These are phyloP conservation scores for Rhodotorula sp. DNA, from an alignment of 1,284 basidiomycete genomes.

Conservation along the genomic window DNA sequence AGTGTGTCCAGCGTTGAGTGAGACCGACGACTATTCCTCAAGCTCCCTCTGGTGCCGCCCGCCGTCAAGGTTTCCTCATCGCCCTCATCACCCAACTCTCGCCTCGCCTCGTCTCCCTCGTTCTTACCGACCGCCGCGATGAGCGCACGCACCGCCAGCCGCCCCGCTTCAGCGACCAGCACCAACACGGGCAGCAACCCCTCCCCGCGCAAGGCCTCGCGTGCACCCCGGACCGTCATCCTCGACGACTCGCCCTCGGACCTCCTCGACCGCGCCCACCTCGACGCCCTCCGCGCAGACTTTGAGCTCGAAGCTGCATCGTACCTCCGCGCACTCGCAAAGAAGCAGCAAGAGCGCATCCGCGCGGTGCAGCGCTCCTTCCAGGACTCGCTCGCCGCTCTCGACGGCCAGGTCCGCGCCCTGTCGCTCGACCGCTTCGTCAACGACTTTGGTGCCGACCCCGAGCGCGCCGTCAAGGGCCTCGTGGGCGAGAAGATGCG, in stretches of 20 bases:
- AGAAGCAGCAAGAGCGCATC: constrained; percentile 5
- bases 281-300: constrained; percentile 23
- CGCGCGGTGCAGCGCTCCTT: constrained; percentile 18
- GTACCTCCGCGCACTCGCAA: constrained; percentile 12
- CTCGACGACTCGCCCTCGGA: not conserved
- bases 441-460: constrained; percentile 10
- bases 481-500: constrained; percentile 22
- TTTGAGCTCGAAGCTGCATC: constrained; percentile 27
- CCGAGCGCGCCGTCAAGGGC: constrained; percentile 6
- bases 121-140: not conserved
- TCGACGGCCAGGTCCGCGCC: constrained; percentile 21
- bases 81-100: not conserved
- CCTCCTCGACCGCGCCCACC: constrained; percentile 6
- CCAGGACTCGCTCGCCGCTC: constrained; percentile 10
- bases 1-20: no score
- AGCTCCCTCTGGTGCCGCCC: no score
- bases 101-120: not conserved
- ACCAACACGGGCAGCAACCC: not conserved
- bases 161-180: not conserved
- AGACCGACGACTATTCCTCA: no score
- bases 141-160: not conserved
- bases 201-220: constrained; percentile 2
- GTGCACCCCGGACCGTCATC: not conserved
- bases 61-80: no score
- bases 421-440: constrained; percentile 20